Evolutionary conservation across 176 grass and related monocot genomes (phyloP), one percentile per base, ranked within the genome.

Genomic region (Hyparrhenia diplandra): DNA sequence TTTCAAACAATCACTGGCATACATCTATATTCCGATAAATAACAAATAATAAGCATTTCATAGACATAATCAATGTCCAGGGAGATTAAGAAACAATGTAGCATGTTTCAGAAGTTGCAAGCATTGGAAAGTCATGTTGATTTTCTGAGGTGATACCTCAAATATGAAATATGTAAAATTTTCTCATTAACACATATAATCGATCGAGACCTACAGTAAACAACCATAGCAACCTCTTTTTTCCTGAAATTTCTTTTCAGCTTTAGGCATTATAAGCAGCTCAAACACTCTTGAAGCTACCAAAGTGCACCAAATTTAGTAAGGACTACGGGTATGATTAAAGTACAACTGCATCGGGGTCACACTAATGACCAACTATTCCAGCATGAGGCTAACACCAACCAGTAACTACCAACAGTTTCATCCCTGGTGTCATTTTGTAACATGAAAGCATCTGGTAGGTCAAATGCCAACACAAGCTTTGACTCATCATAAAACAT

Each of bases 11-110:
- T 12, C 11, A 64, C 36, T 75, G 16, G 14, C 20, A 52, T 51
- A 74, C 62, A 69, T 61, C 14, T 41, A 69, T 69, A 58, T 69
- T 84, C 29, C 51, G 63, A 80, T 20, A 55, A 55, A 62, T 69
- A 58, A 61, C 24, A 80, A 80, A 40, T 13, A 69, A 39, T 9
- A 28, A 17, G 32, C 6, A 51, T 27, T 32, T 74, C 49, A 68
- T 41, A 79, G n/a, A 69, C 29, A 60, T 30, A 79, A 78, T 39
- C 17, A 14, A 84, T 67, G 5, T 30, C 39, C 10, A 59, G 11
- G 40, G 60, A 61, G 17, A 25, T 23, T 30, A 28, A 9, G 23
- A 41, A 69, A 27, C 17, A 9, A 21, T 14, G 43, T 23, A 61
- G 36, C 35, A 3, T 76, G 25, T 37, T 25, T 58, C 27, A 2